A percentile compares a stretch with the other conserved stretches of the same genome.
These are phyloP conservation scores for Aspergillus nanangensis DNA, from an alignment of 495 filamentous ascomycete genomes.

Conservation along the genomic window DNA sequence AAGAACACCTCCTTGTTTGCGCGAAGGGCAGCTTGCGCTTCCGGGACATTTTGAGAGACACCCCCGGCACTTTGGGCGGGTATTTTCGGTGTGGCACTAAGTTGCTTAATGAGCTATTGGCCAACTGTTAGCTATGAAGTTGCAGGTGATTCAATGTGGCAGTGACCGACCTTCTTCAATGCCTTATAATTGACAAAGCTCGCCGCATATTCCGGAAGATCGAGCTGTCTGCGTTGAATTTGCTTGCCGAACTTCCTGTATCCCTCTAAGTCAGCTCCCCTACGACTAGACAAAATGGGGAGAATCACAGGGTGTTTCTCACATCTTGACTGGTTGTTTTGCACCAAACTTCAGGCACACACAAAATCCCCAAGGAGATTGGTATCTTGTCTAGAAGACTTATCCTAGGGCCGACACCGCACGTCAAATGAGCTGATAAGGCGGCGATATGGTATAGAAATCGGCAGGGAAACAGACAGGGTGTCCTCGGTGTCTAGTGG, in stretches of 20 bases:
- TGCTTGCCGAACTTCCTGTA: slow-evolving; percentile 99
- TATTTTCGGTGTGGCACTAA: slow-evolving; percentile 83
- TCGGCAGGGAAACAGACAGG: no score
- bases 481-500: no score
- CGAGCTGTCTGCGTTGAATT: slow-evolving; percentile 96
- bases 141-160: background rate
- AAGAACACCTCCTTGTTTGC: slow-evolving; percentile 99
- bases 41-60: slow-evolving; percentile 44
- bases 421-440: no score
- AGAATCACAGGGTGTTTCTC: no score
- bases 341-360: no score
- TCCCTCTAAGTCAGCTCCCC: slow-evolving; percentile 7
- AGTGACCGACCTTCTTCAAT: slow-evolving; percentile 76
- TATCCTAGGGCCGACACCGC: no score
- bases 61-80: slow-evolving; percentile 63
- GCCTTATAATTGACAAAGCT: slow-evolving; percentile 99
- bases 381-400: no score
- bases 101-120: slow-evolving; percentile 90
- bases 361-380: no score
- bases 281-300: background rate
- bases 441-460: no score
- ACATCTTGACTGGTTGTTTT: no score
- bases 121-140: slow-evolving; percentile 13
- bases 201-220: slow-evolving; percentile 97
- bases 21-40: slow-evolving; percentile 88